These are phyloP conservation scores for Chaetomium strumarium DNA, from an alignment of 2,329 filamentous ascomycete species.

Conservation along the genomic window DNA sequence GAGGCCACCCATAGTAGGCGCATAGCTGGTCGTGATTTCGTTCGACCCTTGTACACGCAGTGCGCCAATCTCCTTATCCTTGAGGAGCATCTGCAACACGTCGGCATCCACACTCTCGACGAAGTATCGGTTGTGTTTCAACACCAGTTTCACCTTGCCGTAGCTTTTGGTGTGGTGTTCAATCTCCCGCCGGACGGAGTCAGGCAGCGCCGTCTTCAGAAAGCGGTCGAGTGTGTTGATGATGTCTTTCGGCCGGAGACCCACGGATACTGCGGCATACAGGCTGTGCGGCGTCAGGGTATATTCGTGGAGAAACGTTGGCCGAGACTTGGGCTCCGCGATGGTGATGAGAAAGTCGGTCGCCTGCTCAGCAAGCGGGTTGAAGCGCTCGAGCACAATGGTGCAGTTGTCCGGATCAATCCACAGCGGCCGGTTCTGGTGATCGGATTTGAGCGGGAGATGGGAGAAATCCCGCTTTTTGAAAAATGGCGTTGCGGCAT, in stretches of 20 bases:
- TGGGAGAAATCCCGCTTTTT: slow-evolving; percentile 66
- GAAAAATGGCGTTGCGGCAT: slow-evolving; percentile 30
- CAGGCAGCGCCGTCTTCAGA: slow-evolving; percentile 80
- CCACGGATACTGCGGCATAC: slow-evolving; percentile 92
- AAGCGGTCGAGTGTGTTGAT: slow-evolving; percentile 82
- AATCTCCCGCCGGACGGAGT: slow-evolving; percentile 75
- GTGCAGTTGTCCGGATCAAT: slow-evolving; percentile 81
- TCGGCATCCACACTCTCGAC: slow-evolving; percentile 86
- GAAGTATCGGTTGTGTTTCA: slow-evolving; percentile 92
- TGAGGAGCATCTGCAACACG: slow-evolving; percentile 79
- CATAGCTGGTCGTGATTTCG: slow-evolving; percentile 72
- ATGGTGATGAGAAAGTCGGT: slow-evolving; percentile 96
- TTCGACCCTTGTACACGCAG: slow-evolving; percentile 66
- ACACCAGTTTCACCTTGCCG: slow-evolving; percentile 89
- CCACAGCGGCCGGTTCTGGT: slow-evolving; percentile 85
- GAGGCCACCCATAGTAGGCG: slow-evolving; percentile 78
- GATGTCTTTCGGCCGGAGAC: slow-evolving; percentile 83
- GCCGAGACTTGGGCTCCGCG: slow-evolving; percentile 84
- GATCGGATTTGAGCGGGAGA: slow-evolving; percentile 77
- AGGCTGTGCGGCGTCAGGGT: slow-evolving; percentile 85
- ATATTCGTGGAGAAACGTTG: slow-evolving; percentile 90
- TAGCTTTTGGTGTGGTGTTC: slow-evolving; percentile 77
- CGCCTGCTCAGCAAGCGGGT: slow-evolving; percentile 75
- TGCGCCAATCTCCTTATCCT: slow-evolving; percentile 74
- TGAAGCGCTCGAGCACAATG: slow-evolving; percentile 93